Conservation (phyloP, 2,329 filamentous ascomycete species). For the Trichoderma afroharzianum region DNA sequence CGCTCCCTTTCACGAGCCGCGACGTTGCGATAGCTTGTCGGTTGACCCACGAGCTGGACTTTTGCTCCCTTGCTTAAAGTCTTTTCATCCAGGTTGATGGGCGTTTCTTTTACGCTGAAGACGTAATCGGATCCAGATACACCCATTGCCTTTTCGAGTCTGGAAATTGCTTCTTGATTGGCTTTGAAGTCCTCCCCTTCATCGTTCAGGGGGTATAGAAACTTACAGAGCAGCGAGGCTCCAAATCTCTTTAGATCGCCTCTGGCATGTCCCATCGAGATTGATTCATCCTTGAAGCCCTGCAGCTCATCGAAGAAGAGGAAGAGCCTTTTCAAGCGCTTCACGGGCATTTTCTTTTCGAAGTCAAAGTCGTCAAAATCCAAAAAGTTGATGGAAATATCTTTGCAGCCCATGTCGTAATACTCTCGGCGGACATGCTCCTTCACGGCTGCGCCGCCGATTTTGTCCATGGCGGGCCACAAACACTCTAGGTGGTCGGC, state of each 20-base stretch:
- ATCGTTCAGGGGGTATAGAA: slow-evolving; percentile 20
- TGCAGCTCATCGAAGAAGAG: slow-evolving; percentile 24
- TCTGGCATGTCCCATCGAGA: slow-evolving; percentile 20
- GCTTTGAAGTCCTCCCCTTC: background rate
- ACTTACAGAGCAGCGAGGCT: slow-evolving; percentile 20
- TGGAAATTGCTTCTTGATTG: background rate
- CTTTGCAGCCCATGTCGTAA: background rate
- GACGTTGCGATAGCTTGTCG: background rate
- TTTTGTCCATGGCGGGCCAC: background rate
- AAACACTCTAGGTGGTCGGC: slow-evolving; percentile 22
- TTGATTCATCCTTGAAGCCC: background rate
- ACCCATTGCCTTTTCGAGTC: background rate
- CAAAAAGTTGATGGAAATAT: slow-evolving; percentile 20
- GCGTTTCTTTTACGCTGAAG: background rate
- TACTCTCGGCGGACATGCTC: background rate
- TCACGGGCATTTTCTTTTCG: slow-evolving; percentile 16
- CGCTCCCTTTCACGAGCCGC: background rate
- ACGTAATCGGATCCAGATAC: background rate
- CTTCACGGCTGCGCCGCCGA: background rate
- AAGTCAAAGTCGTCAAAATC: slow-evolving; percentile 22
- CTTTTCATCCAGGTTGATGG: background rate
- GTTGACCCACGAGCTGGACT: background rate
- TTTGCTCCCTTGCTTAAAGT: background rate
- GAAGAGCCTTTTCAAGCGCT: slow-evolving; percentile 20
- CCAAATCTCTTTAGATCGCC: slow-evolving; percentile 26